Base-by-base conservation (phyloP, 306 rosid genomes). In the Gleditsia sinensis region DNA sequence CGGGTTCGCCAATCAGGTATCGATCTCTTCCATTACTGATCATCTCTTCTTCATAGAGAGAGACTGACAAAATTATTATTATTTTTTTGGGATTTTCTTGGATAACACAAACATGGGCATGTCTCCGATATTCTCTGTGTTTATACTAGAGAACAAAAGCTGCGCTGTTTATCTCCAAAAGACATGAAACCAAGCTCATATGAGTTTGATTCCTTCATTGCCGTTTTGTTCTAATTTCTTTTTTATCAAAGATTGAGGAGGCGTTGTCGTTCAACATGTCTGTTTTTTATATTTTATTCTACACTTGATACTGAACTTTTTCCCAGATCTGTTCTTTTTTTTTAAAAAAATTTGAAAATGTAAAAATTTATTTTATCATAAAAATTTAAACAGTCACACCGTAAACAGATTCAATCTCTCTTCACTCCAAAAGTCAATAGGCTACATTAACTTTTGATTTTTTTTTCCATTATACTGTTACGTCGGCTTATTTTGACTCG, bases 1-100 rank as follows among this genome's bases (percentile, higher is more conserved):
- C 67, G 98, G 98, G 2, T 94, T 94, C 50, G 80, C 96, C 46
- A 91, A 89, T 81, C 98, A 94, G 98, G 98, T 94, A 86, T 23
- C 12, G 11, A 9, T 43, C 1, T 23, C 9, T 30, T 42, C 27
- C 1, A 54, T 10, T 17, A 16, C 9, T 39, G 42, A 37, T 37
- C 42, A 37, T 37, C 14, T 14, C 27, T 36, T 20, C 21, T 9
- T 55, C 28, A 2, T n/a, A n/a, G n/a, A n/a, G n/a, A n/a, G n/a
- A n/a, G n/a, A n/a, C n/a, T 25, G 12, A 19, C 6, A 27, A 27
- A 13, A 3, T 30, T 40, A 7, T 13, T 20, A 13, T 25, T 33
- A 1, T 28, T 64, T 20, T 1, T 3, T 45, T 32, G 58, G 68
- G 42, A 7, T 48, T 71, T 72, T n/a, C 19, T 66, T 6, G 66